Base-by-base conservation (phyloP, 73 alveolate species). In the Uronychia binucleata region DNA sequence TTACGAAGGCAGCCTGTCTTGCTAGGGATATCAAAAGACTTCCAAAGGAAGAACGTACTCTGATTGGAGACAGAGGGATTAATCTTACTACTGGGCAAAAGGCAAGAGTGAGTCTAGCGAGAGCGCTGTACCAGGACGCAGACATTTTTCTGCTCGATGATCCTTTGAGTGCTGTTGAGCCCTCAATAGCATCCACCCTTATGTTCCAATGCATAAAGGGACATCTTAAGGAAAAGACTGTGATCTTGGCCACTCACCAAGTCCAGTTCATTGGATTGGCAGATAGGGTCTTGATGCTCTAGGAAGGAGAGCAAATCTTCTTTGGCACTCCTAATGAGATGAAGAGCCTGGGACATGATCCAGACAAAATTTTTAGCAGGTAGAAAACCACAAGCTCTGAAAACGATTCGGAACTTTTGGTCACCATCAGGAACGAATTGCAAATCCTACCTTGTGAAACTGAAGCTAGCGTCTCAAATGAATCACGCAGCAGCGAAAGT, bases 71-170 rank as follows among this genome's bases (percentile, higher is more conserved):
- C 74, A 97, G 95, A 85, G 99, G 99, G 29, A 93, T 96, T 46
- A 98, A 96, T 82, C 82, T 98, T 34, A 86, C 97, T 29, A 99
- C 99, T 26, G 99, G 99, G 0, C 96, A 98, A 85, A 98, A 97
- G 74, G 99, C 99, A 0, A 88, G 99, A 59, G 94, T 98, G 19
- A 80, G 97, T 77, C 80, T 97, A 33, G 99, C 99, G 0, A 88
- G 99, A 80, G 99, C 98, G n/a, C 91, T 97, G 33, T 97, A 97
- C 84, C 33, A 80, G 78, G 88, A 93, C 57, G 57, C 90, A 1
- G 91, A 86, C 25, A 86, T 90, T 33, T 78, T 32, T 5, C 79
- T 90, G 25, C 78, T 90, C 0, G 96, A 90, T 34, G 96, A 90
- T 86, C 92, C 89, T 25, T 31, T 89, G 78, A 57, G 87, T 74